Evolutionary conservation across 441 rosid genomes (phyloP).

Genomic region (Populus trichocarpa): DNA sequence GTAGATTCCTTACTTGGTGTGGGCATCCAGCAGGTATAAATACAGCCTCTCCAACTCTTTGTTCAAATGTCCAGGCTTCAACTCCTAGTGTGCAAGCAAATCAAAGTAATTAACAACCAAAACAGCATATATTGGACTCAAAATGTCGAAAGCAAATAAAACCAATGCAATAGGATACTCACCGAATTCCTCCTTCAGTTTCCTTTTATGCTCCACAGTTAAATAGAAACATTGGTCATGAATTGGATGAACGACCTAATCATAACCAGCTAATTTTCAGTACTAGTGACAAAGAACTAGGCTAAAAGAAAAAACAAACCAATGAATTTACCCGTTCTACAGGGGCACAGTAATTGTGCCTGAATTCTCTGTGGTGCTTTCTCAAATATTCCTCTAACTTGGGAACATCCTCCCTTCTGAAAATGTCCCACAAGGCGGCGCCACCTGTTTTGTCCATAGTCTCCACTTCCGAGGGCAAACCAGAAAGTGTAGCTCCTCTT

Average conservation of each 20-base stretch:
- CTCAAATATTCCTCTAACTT: constrained; percentile 66
- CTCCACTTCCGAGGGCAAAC: neutral
- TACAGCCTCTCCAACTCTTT: constrained; percentile 77
- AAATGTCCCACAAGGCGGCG: constrained; percentile 93
- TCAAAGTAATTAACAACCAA: neutral
- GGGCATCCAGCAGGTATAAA: constrained; percentile 31
- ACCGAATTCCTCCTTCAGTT: constrained; percentile 81
- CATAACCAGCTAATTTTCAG: constrained; percentile 1
- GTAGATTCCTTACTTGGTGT: constrained; percentile 91
- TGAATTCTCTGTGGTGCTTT: constrained; percentile 64
- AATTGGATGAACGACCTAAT: constrained; percentile 76
- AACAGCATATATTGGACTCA: neutral
- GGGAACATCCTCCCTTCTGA: constrained; percentile 84
- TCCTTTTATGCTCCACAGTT: constrained; percentile 65
- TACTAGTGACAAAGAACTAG: neutral
- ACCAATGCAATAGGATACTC: constrained; percentile 8
- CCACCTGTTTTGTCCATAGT: constrained; percentile 24
- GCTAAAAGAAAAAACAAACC: neutral
- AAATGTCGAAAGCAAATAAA: neutral
- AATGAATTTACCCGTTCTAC: constrained; percentile 45
- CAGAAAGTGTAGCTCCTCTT: constrained; percentile 1
- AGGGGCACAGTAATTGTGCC: constrained; percentile 71
- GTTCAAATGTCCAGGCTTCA: constrained; percentile 94
- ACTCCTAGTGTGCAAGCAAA: constrained; percentile 39
- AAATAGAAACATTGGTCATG: constrained; percentile 81